A percentile compares a stretch with the other conserved stretches of the same genome.
These are phyloP conservation scores for Colletotrichum sp. DNA, from an alignment of 2,329 filamentous ascomycete genomes.

Conservation along the genomic window DNA sequence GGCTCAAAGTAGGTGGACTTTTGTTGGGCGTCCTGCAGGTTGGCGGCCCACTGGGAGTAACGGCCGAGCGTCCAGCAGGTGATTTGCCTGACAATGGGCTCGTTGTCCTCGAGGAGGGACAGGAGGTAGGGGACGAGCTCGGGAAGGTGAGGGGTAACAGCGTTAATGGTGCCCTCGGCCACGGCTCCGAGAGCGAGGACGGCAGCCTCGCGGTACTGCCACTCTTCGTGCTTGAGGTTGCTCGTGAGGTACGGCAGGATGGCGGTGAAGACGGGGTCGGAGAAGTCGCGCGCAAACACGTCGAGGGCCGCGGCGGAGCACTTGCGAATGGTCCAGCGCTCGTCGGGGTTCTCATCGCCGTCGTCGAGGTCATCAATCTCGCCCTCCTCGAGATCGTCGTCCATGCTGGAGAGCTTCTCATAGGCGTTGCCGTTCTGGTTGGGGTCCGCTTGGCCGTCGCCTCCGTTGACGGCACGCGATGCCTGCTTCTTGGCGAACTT, in stretches of 20 bases:
- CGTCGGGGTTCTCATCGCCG: constrained; percentile 84
- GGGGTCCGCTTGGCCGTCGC: constrained; percentile 54
- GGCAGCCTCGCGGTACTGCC: constrained; percentile 91
- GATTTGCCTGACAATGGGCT: constrained; percentile 93
- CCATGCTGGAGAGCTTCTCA: constrained; percentile 61
- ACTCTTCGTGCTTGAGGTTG: constrained; percentile 86
- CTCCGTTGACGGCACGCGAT: constrained; percentile 64
- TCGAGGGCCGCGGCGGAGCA: constrained; percentile 96
- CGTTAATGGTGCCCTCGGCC: constrained; percentile 90
- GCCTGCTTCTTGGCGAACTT: constrained; percentile 77
- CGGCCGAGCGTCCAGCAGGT: constrained; percentile 97
- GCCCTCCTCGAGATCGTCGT: constrained; percentile 85
- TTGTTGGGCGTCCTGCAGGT: constrained; percentile 69
- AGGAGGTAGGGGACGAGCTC: constrained; percentile 91
- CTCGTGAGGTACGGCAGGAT: constrained; percentile 92
- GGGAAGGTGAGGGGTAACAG: constrained; percentile 87
- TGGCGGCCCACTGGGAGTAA: constrained; percentile 91
- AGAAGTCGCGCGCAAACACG: constrained; percentile 90
- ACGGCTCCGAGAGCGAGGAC: constrained; percentile 94
- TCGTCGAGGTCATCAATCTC: constrained; percentile 75
- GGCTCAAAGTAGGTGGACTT: constrained; percentile 86
- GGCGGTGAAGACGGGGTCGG: constrained; percentile 84
- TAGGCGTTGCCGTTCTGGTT: constrained; percentile 60
- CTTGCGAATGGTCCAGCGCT: constrained; percentile 94
- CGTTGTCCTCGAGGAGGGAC: constrained; percentile 79